Evolutionary conservation across 768 basidiomycete genomes (phyloP), one percentile per base, ranked within the genome.

Genomic region (Trametes sanguinea): DNA sequence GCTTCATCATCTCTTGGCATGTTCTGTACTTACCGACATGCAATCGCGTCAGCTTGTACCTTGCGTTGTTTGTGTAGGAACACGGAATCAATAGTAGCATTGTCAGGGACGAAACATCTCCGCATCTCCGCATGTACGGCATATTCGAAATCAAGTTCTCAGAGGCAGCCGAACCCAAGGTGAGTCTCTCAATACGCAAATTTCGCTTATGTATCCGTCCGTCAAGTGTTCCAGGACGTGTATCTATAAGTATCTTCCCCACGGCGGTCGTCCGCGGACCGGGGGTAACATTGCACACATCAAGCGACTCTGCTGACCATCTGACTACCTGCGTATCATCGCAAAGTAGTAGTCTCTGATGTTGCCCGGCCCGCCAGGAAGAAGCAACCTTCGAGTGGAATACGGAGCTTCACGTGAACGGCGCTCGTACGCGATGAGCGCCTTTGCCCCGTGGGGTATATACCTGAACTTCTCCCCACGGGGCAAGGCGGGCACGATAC

Each of bases 381-480:
- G 22, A 2, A 45, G 42, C 30, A 30, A 32, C 48, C 16, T 62
- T 52, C 48, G 54, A 16, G 61, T 51, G 43, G 61, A 51, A 57
- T 54, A 42, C 33, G 9, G 3, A 33, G 16, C 51, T 42, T 62
- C 61, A 62, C 61, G 61, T 62, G 61, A 17, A 57, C 61, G 9
- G 8, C 30, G 17, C 54, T 32, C 51, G 54, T 51, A 48, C 54
- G 55, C 44, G 61, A 62, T 62, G 61, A 44, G 51, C 61, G 61
- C 51, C 61, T 45, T 22, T 40, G 6, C 13, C 52, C 35, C 44
- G 51, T 33, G 33, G 61, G 51, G 55, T 52, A 56, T 62, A 62
- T 62, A 62, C 50, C 32, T 45, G 27, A 10, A 27, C 27, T 9
- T n/a, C 9, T 45, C 42, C 32, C 30, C 42, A 32, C 27, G 32